Base-by-base conservation (phyloP, 257 asterid genomes). In the Penstemon newberryi region DNA sequence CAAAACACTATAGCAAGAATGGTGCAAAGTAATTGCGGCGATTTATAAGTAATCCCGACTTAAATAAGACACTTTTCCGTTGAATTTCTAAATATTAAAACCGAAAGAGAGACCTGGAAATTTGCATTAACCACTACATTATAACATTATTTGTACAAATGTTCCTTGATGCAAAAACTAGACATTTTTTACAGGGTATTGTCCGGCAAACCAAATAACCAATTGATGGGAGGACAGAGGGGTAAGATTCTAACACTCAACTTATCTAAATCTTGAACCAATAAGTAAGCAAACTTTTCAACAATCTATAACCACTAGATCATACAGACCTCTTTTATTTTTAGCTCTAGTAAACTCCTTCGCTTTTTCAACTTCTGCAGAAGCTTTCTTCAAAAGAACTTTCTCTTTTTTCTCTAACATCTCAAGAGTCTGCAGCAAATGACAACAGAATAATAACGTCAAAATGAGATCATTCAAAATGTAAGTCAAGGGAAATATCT, bases 371-470 rank as follows among this genome's bases (percentile, higher is more conserved):
- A 86, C 89, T 74, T 89, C 96, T 0, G 80, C 87, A 1, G 84
- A 71, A 80, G 87, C 88, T 73, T 86, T 86, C 85, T 89, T 89
- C 83, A 82, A 70, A 51, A 86, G 81, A 73, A 89, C 94, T 42
- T 80, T 84, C 77, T 89, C 94, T 65, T 89, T 86, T 65, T 86
- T 86, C 96, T 89, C 96, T 44, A 86, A 81, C 96, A 89, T 89
- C 72, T 84, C 96, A 69, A 89, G 94, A 62, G 96, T 84, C 94
- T 86, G 80, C 79, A 65, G 57, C 11, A 62, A 53, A 55, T 70
- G 45, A 41, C 18, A n/a, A 65, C 52, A 43, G 3, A 51, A 46
- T 58, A 55, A 43, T n/a, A 38, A 56, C 4, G 37, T 54, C 43
- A 18, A 33, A 61, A 37, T 18, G 15, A 45, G 18, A 12, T 69